Evolutionary conservation across 1,139 yeast genomes (phyloP).

Genomic region (Yamadazyma kanchanaburiensis): DNA sequence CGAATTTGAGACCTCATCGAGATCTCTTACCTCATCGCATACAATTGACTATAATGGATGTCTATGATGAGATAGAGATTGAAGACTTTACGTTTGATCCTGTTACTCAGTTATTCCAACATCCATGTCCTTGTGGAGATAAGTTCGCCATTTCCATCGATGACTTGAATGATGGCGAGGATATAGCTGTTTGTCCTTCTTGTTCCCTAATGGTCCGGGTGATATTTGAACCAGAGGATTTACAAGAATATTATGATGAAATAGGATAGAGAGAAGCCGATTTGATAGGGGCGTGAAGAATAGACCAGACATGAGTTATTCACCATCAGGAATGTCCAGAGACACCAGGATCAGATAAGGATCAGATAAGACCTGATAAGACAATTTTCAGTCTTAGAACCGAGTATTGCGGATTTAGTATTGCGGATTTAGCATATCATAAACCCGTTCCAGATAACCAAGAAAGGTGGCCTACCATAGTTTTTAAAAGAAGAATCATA

Average conservation of each 20-base stretch:
- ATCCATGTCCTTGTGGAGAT: conserved; percentile 99
- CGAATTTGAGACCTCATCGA: no score
- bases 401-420: no score
- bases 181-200: conserved; percentile 94
- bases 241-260: conserved; percentile 32
- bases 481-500: no score
- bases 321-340: no score
- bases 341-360: no score
- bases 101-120: conserved; percentile 72
- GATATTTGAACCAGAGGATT: conserved; percentile 65
- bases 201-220: conserved; percentile 93
- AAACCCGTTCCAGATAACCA: no score
- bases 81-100: conserved; percentile 95
- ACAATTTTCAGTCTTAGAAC: no score
- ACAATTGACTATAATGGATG: conserved; percentile 33
- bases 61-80: conserved; percentile 93
- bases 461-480: no score
- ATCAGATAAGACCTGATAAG: no score
- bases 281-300: no score
- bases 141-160: conserved; percentile 81
- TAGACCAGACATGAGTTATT: no score
- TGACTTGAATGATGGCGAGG: conserved; percentile 87
- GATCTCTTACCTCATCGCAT: conserved; percentile 5
- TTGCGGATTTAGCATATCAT: no score
- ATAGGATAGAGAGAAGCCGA: conserved; percentile 2